Evolutionary conservation across 306 rosid species (phyloP).

Genomic region (Vigna unguiculata): DNA sequence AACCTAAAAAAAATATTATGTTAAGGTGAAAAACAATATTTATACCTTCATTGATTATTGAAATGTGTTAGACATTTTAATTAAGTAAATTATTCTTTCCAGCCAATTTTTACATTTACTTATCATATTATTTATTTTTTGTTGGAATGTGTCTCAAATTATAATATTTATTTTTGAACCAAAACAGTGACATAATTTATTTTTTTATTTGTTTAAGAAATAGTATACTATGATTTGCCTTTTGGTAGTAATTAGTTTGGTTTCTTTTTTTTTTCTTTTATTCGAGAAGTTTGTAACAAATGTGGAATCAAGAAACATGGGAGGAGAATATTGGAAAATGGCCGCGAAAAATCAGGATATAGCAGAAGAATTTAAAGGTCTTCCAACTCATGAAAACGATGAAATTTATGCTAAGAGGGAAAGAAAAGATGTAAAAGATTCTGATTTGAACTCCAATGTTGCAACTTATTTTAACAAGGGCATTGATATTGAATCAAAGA

Average conservation of each 20-base stretch:
- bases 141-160: neutral
- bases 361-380: constrained; percentile 25
- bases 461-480: neutral
- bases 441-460: neutral
- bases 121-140: neutral
- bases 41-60: neutral
- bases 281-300: constrained; percentile 20
- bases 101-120: neutral
- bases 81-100: neutral
- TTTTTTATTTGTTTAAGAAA: neutral
- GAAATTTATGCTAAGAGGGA: too few species aligned
- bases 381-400: too few species aligned
- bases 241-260: neutral
- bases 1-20: too few species aligned
- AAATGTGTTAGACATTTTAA: neutral
- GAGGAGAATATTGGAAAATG: constrained; percentile 40
- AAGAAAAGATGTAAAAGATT: too few species aligned
- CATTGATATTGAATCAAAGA: neutral
- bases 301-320: constrained; percentile 38
- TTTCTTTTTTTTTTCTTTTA: neutral
- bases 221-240: neutral
- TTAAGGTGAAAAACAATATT: too few species aligned
- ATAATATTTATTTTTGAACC: neutral
- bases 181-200: neutral
- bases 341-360: constrained; percentile 32